A percentile compares a stretch with the other conserved stretches of the same genome.
These are phyloP conservation scores for Suillus decipiens DNA, from an alignment of 768 basidiomycete genomes.

Conservation along the genomic window DNA sequence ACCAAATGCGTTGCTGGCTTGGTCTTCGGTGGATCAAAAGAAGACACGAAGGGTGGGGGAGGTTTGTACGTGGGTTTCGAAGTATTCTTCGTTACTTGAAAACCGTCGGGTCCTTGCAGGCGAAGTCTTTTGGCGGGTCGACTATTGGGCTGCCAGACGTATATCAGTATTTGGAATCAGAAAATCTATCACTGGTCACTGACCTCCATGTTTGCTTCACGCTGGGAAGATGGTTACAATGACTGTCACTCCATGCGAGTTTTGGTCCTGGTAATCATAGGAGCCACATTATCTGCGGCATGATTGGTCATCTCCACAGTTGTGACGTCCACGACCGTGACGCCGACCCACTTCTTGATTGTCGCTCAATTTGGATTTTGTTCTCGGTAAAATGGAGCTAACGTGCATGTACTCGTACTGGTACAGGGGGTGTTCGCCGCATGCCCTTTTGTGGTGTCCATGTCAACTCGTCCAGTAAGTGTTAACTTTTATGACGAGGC, in stretches of 20 bases:
- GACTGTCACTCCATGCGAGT: background rate
- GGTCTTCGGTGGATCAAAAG: constrained; percentile 21
- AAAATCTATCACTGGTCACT: background rate
- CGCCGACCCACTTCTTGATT: too few species aligned
- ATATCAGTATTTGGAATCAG: background rate
- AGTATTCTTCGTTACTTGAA: constrained; percentile 23
- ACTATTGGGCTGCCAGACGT: background rate
- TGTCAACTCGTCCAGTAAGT: background rate
- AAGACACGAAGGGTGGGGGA: constrained; percentile 30
- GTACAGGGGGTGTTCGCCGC: background rate
- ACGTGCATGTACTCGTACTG: background rate
- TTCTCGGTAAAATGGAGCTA: background rate
- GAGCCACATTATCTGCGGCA: background rate
- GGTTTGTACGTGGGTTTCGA: constrained; percentile 20
- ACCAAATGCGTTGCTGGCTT: background rate
- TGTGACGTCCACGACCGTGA: too few species aligned
- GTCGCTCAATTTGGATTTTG: background rate
- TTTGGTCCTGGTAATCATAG: background rate
- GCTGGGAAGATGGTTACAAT: background rate
- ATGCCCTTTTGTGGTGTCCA: background rate
- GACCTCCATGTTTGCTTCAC: constrained; percentile 11
- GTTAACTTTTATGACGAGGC: background rate
- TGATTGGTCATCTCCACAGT: background rate
- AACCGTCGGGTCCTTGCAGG: constrained; percentile 30
- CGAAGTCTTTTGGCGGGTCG: constrained; percentile 14